Evolutionary conservation across 441 rosid species (phyloP).

Genomic region (Bruguiera hainesii): DNA sequence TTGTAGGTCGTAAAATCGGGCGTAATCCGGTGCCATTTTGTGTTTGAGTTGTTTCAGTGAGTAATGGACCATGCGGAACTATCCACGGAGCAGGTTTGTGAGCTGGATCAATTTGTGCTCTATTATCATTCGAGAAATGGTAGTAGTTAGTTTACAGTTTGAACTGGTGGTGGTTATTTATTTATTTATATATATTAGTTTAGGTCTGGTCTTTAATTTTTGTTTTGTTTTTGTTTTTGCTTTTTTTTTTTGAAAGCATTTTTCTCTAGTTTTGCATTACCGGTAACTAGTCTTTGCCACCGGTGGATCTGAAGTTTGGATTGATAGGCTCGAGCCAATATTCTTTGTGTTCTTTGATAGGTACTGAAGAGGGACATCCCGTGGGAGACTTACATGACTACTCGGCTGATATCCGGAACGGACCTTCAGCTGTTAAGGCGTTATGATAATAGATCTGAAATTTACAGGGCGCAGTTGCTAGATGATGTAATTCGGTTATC

Average conservation of each 20-base stretch:
- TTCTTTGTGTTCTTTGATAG: constrained; percentile 26
- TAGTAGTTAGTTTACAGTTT: too few relatives aligned
- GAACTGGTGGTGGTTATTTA: neutral
- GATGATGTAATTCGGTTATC: constrained; percentile 63
- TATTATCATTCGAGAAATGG: neutral
- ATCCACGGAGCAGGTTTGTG: constrained; percentile 65
- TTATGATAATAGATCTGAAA: constrained; percentile 74
- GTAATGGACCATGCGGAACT: constrained; percentile 79
- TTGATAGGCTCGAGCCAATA: neutral
- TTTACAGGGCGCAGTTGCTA: constrained; percentile 74
- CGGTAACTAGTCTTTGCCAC: too few relatives aligned
- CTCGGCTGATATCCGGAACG: constrained; percentile 80
- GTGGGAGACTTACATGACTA: constrained; percentile 94
- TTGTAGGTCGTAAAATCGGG: constrained; percentile 27
- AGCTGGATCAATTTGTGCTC: neutral
- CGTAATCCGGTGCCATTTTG: constrained; percentile 21
- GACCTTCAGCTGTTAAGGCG: constrained; percentile 89
- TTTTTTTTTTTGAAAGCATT: too few relatives aligned
- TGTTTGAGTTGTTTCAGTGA: constrained; percentile 25
- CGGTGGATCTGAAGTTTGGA: too few relatives aligned
- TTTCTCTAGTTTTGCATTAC: too few relatives aligned
- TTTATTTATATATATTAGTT: too few relatives aligned
- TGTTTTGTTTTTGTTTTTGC: neutral
- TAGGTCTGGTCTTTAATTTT: too few relatives aligned
- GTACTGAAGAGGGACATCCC: constrained; percentile 96